Evolutionary conservation across 2,329 filamentous ascomycete species (phyloP), one percentile per base, ranked within the genome.

Genomic region (Sporothrix humicola): DNA sequence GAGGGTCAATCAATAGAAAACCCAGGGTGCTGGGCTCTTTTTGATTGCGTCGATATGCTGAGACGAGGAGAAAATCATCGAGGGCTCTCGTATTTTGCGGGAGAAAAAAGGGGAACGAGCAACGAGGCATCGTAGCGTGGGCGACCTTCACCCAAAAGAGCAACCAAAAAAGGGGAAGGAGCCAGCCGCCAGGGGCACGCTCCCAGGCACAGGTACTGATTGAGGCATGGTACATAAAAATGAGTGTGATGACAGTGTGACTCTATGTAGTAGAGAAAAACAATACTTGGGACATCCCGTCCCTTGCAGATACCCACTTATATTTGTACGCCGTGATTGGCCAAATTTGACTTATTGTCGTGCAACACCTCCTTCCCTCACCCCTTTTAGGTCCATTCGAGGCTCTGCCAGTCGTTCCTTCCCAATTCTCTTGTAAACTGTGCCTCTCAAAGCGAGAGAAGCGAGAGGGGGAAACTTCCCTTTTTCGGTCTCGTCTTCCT

Each of bases 241-340:
- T 52, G 42, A 3, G 10, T 54, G 3, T 54, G 7, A 17, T 8
- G 26, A 3, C 7, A n/a, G 26, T 56, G 31, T 7, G 31, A 15
- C 10, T 0, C 5, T 37, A 31, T 69, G 66, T 69, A 69, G 48
- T 48, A 15, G 26, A 54, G 17, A 1, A 69, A 52, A 37, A 5
- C 17, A 63, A 9, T 48, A 72, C 70, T 63, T 65, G 26, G 9
- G 50, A 17, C 66, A 42, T 31, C 17, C 58, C 69, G 46, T 44
- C 73, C 75, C 75, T 71, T 69, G 71, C 54, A 65, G 12, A 71
- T 69, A 26, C 69, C 73, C 75, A 72, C 59, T n/a, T 9, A 4
- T 8, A n/a, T 2, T 3, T n/a, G 9, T n/a, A 26, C 46, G n/a
- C 13, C 46, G 31, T 42, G 48, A 74, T 75, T 75, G 74, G 72